These are phyloP conservation scores for Lachnellula cervina DNA, from an alignment of 2,329 filamentous ascomycete genomes.

Conservation along the genomic window DNA sequence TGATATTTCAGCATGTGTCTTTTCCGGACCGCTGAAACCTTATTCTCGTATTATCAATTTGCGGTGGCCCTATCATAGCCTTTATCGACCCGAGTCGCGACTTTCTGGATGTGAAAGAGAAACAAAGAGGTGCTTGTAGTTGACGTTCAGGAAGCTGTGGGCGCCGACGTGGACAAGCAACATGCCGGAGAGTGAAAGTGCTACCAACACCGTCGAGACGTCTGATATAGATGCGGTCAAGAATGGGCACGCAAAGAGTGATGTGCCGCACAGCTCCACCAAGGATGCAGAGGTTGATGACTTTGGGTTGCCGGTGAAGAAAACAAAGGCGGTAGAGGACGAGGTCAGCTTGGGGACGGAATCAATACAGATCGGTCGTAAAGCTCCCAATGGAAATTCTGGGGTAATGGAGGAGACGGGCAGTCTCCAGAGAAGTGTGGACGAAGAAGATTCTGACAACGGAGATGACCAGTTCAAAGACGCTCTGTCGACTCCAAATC, in stretches of 20 bases:
- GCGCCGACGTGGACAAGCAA: constrained; percentile 23
- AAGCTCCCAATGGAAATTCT: constrained; percentile 13
- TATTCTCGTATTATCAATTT: background rate
- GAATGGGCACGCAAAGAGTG: constrained; percentile 13
- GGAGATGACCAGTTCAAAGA: constrained; percentile 39
- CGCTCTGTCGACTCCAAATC: constrained; percentile 31
- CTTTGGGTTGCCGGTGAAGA: constrained; percentile 63
- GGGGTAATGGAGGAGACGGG: constrained; percentile 4
- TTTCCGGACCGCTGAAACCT: constrained; percentile 9
- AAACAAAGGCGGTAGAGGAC: constrained; percentile 32
- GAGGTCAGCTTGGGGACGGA: background rate
- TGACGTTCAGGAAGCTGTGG: background rate
- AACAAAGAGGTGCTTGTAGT: background rate
- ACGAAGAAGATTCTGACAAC: constrained; percentile 31
- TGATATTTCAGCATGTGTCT: constrained; percentile 15
- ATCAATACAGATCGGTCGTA: background rate
- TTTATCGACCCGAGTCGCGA: background rate
- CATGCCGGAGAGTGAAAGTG: constrained; percentile 28
- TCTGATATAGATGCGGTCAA: constrained; percentile 8
- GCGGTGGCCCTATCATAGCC: background rate
- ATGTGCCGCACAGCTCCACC: constrained; percentile 10
- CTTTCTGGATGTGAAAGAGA: background rate
- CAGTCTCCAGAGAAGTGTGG: constrained; percentile 14
- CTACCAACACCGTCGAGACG: constrained; percentile 14
- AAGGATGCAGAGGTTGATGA: constrained; percentile 54